A percentile compares a stretch with the other conserved stretches of the same genome.
These are phyloP conservation scores for Paxillus involutus DNA, from an alignment of 768 basidiomycete species.

Conservation along the genomic window DNA sequence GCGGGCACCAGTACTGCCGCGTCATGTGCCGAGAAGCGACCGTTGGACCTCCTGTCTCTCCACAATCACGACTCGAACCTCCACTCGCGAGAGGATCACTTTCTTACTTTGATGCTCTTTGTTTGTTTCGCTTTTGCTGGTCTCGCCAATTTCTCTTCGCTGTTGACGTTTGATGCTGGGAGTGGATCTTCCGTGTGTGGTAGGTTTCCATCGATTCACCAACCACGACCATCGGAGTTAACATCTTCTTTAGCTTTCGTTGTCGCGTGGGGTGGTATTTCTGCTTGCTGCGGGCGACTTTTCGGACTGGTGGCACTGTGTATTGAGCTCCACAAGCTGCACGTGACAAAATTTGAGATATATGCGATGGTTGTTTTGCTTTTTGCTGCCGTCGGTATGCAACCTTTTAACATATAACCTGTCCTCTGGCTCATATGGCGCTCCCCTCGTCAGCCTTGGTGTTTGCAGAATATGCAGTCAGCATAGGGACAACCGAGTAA, in stretches of 20 bases:
- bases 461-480: constrained; percentile 41
- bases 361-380: constrained; percentile 31
- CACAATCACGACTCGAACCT: not conserved
- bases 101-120: constrained; percentile 24
- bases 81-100: not conserved
- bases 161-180: constrained; percentile 24
- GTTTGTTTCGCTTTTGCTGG: constrained; percentile 32
- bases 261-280: constrained; percentile 45
- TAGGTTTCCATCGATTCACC: constrained; percentile 8
- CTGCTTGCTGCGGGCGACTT: constrained; percentile 37
- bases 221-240: not conserved
- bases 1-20: not conserved
- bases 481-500: constrained; percentile 34
- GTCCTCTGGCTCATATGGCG: not conserved
- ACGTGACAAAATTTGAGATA: constrained; percentile 32
- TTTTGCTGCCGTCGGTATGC: constrained; percentile 34
- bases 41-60: not conserved
- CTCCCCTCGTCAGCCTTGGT: constrained; percentile 31
- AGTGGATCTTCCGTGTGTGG: constrained; percentile 22
- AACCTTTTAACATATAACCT: constrained; percentile 4
- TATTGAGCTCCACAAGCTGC: constrained; percentile 33
- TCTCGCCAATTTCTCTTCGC: constrained; percentile 30
- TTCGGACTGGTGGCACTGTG: constrained; percentile 39
- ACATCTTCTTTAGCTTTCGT: constrained; percentile 36
- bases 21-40: not conserved